Conservation (phyloP, 2,329 filamentous ascomycete genomes). For the Cytospora leucostoma region DNA sequence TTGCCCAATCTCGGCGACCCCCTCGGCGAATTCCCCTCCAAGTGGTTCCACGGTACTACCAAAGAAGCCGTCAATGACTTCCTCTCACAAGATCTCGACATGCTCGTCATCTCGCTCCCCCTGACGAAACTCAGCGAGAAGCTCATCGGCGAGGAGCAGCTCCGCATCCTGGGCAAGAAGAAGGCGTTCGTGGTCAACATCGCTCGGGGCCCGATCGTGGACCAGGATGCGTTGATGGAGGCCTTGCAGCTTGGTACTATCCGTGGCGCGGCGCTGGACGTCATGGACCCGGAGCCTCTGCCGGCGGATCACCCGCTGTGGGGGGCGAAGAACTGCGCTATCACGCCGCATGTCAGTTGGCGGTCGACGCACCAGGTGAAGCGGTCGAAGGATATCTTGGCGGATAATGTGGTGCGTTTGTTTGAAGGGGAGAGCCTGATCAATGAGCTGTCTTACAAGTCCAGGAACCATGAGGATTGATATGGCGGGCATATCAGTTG, state of each 20-base stretch:
- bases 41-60: slow-evolving; percentile 44
- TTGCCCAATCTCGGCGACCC: slow-evolving; percentile 61
- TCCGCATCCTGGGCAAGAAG: slow-evolving; percentile 40
- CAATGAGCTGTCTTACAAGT: slow-evolving; percentile 27
- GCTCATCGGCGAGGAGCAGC: slow-evolving; percentile 48
- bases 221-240: slow-evolving; percentile 53
- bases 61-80: slow-evolving; percentile 42
- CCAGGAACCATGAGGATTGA: slow-evolving; percentile 13
- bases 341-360: slow-evolving; percentile 46
- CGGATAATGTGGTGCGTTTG: slow-evolving; percentile 35
- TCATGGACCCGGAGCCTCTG: slow-evolving; percentile 71
- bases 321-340: slow-evolving; percentile 63
- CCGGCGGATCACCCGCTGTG: slow-evolving; percentile 65
- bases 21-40: slow-evolving; percentile 41
- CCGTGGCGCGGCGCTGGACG: slow-evolving; percentile 66
- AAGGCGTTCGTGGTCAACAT: slow-evolving; percentile 66
- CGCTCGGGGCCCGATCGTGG: slow-evolving; percentile 50
- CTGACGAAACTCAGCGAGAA: slow-evolving; percentile 40
- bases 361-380: slow-evolving; percentile 32
- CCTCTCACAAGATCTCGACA: slow-evolving; percentile 44
- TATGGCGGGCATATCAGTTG: background rate
- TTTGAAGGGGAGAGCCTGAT: slow-evolving; percentile 33
- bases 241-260: slow-evolving; percentile 47
- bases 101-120: slow-evolving; percentile 45
- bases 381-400: slow-evolving; percentile 33